Evolutionary conservation across 2,329 filamentous ascomycete species (phyloP).

Genomic region (Talaromyces sp.): DNA sequence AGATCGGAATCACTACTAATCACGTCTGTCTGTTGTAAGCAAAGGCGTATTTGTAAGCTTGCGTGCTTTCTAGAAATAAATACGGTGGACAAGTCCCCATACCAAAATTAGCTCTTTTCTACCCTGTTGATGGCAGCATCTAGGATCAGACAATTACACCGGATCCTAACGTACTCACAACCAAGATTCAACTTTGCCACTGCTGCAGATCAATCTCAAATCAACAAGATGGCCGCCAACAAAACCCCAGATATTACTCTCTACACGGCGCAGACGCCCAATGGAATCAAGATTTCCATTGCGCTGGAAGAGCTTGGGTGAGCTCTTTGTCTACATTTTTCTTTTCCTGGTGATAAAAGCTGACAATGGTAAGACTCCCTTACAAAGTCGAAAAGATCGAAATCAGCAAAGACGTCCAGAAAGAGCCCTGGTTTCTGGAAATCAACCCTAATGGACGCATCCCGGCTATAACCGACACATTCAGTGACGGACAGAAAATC

Average conservation of each 20-base stretch:
- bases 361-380: conserved; percentile 46
- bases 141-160: neutral
- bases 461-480: conserved; percentile 77
- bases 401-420: conserved; percentile 72
- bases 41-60: neutral
- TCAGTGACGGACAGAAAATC: conserved; percentile 68
- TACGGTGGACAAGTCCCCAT: neutral
- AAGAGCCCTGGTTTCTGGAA: conserved; percentile 78
- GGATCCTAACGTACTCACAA: neutral
- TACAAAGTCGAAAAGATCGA: conserved; percentile 72
- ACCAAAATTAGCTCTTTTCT: neutral
- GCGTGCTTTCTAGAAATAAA: neutral
- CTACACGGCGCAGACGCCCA: conserved; percentile 79
- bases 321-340: neutral
- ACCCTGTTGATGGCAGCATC: neutral
- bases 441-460: conserved; percentile 95
- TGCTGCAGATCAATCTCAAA: neutral
- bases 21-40: neutral
- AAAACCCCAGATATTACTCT: conserved; percentile 63
- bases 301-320: conserved; percentile 74
- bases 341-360: neutral
- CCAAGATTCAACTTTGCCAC: neutral
- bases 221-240: conserved; percentile 20
- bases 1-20: no score
- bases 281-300: conserved; percentile 87